Evolutionary conservation across 176 grass and related monocot genomes (phyloP), one percentile per base, ranked within the genome.

Genomic region (Aegilops sharonensis): DNA sequence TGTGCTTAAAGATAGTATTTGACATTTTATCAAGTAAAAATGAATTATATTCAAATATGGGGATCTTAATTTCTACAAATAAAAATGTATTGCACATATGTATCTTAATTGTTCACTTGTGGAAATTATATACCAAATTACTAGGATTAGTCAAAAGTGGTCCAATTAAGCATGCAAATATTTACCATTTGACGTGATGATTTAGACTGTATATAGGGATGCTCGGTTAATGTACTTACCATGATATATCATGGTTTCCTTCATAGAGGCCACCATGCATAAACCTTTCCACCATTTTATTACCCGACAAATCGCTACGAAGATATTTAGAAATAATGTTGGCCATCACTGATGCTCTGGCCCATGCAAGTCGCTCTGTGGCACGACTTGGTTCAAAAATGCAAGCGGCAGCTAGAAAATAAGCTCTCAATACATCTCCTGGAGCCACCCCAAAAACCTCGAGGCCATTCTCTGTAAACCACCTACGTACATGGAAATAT

Each of bases 331-430:
- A 85, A 52, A 90, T 81, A 11, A 85, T 59, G 13, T 90, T 72
- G 11, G 90, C 82, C 15, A 99, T 48, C 21, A 92, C 40, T 21
- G 67, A 83, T 11, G 87, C 88, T 18, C 71, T 91, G 10, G 79
- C 88, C 97, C 97, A 99, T 37, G 82, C 90, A 52, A 94, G 67
- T 24, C 97, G 27, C 62, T 96, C 92, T 2, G 18, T 36, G 21
- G 87, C 84, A 62, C 85, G 86, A 17, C 64, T 85, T 47, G 97
- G 90, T 81, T 99, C 94, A 31, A 93, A 99, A 75, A 96, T 87
- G 61, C 77, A 90, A 11, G 90, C 76, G 0, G 54, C 82, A 0
- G 94, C 94, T 52, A 94, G 31, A 65, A 96, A 99, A 78, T 85
- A 94, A 42, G 77, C 83, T 76, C 83, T 91, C 63, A 91, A 68